A percentile compares a stretch with the other conserved stretches of the same genome.
Evolutionary conservation across 2,329 filamentous ascomycete genomes (phyloP).

Genomic region (Phyllosticta paracitricarpa): DNA sequence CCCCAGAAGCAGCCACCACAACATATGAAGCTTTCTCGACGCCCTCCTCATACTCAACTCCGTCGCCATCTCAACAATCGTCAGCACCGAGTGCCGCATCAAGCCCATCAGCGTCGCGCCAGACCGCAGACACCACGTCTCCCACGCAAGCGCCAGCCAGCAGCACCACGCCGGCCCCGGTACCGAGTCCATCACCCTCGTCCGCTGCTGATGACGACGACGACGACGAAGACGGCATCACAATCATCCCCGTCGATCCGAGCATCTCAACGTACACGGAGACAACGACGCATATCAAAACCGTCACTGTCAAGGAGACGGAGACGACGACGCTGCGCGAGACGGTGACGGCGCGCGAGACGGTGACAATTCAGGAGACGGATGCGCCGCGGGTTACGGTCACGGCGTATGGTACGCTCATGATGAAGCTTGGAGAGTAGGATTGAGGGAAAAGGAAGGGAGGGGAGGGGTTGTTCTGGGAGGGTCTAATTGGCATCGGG

Average conservation of each 20-base stretch:
- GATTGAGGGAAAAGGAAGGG: neutral
- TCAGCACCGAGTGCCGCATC: constrained; percentile 5
- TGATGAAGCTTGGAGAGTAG: neutral
- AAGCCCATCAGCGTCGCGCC: neutral
- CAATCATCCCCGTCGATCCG: constrained; percentile 10
- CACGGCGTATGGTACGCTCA: neutral
- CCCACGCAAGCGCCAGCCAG: neutral
- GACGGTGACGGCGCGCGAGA: constrained; percentile 1
- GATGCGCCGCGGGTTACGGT: neutral
- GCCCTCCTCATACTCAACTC: neutral
- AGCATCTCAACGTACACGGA: constrained; percentile 17
- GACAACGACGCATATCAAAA: constrained; percentile 20
- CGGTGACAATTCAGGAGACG: neutral
- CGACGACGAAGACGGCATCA: constrained; percentile 6
- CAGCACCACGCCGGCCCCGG: neutral
- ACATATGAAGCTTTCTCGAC: neutral
- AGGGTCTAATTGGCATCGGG: too few species aligned
- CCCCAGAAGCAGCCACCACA: neutral
- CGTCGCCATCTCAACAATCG: neutral
- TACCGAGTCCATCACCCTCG: neutral
- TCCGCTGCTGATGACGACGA: neutral
- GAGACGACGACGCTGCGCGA: neutral
- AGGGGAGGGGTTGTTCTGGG: neutral
- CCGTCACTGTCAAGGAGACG: constrained; percentile 20
- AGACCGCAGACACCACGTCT: neutral